phyloP scores from a whole-genome alignment of 352 stramenopile species.

The Phytopythium delawarense region DNA sequence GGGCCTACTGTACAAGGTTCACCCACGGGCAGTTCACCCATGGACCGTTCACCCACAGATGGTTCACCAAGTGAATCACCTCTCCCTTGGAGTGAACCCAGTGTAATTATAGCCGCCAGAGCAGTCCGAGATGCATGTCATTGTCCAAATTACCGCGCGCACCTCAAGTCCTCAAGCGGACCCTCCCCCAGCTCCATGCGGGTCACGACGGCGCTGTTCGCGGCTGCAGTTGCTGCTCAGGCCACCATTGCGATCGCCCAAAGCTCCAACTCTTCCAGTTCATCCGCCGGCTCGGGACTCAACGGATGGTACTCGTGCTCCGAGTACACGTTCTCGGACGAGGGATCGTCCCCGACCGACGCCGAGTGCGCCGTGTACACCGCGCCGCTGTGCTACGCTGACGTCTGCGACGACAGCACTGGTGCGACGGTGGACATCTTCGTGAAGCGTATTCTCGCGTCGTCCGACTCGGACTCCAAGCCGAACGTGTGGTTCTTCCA shows the following conservation, averaged over 20 bases:
- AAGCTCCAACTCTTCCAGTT: conserved; percentile 4
- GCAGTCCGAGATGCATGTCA: not conserved
- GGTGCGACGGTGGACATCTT: conserved; percentile 32
- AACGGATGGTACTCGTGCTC: conserved; percentile 32
- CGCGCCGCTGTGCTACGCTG: conserved; percentile 29
- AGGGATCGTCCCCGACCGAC: conserved; percentile 7
- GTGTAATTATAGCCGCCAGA: too few species aligned
- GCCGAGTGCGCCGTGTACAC: conserved; percentile 31
- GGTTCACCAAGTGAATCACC: not conserved
- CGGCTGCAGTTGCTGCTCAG: not conserved
- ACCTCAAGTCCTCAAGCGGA: not conserved
- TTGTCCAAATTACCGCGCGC: not conserved
- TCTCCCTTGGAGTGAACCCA: too few species aligned
- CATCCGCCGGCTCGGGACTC: conserved; percentile 9
- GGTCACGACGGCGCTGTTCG: not conserved
- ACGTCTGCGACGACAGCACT: conserved; percentile 14
- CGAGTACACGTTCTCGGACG: conserved; percentile 20
- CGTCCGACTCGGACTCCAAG: conserved; percentile 10
- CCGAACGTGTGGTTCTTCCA: conserved; percentile 44
- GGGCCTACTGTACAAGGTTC: too few species aligned
- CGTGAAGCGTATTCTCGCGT: conserved; percentile 32
- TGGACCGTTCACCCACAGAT: not conserved
- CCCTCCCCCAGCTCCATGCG: not conserved
- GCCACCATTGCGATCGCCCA: not conserved
- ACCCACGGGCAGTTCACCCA: too few species aligned